Evolutionary conservation across 2,329 filamentous ascomycete genomes (phyloP).

Genomic region (Cryphonectria radicalis): DNA sequence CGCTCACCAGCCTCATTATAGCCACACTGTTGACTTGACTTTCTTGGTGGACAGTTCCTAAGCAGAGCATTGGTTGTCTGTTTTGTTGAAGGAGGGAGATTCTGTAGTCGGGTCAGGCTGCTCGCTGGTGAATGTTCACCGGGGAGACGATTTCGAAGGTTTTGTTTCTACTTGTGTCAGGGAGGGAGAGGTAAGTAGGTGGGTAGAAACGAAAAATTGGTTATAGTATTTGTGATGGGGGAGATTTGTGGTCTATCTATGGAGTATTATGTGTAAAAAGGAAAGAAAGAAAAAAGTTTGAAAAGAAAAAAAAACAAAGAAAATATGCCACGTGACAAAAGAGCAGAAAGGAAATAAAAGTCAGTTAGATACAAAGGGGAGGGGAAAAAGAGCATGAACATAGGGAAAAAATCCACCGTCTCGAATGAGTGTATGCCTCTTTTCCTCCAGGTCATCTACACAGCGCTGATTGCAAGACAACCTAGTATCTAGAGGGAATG

Average conservation of each 20-base stretch:
- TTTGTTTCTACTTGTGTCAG: background rate
- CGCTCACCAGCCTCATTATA: constrained; percentile 22
- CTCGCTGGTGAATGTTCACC: background rate
- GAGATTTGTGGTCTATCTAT: background rate
- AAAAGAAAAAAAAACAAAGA: background rate
- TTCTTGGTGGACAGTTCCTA: too few relatives aligned
- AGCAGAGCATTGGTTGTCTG: background rate
- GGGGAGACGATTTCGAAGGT: background rate
- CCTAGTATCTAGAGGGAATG: background rate
- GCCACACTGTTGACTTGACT: constrained; percentile 6
- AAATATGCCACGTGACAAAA: constrained; percentile 13
- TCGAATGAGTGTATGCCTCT: constrained; percentile 3
- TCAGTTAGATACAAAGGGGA: background rate
- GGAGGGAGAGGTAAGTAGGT: background rate
- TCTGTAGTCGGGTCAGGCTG: constrained; percentile 2
- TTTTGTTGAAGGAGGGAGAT: background rate
- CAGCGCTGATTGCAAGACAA: background rate
- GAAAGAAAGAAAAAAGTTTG: background rate
- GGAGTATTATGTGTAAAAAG: background rate
- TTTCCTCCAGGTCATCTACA: background rate
- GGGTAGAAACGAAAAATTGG: background rate
- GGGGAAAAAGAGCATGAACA: background rate
- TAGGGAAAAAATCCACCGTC: background rate
- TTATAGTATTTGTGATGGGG: background rate
- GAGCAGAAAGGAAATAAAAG: background rate